These are phyloP conservation scores for Dimargaris verticillata DNA, from an alignment of 192 early-diverging fungal genomes.

Conservation along the genomic window DNA sequence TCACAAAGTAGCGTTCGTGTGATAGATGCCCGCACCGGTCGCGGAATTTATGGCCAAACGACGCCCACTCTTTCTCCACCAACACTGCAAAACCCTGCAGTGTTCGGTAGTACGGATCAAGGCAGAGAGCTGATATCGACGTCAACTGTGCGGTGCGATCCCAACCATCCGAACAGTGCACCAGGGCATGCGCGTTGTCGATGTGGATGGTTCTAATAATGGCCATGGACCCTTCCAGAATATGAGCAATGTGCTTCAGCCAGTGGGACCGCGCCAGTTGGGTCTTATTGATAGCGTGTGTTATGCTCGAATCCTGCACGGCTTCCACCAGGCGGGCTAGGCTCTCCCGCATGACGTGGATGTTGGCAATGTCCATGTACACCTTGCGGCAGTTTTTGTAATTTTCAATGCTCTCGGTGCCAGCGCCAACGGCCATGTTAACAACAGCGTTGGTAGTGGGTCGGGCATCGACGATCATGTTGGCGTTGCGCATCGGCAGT, in stretches of 20 bases:
- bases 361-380: conserved; percentile 92
- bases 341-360: conserved; percentile 92
- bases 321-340: conserved; percentile 60
- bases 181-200: conserved; percentile 64
- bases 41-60: conserved; percentile 92
- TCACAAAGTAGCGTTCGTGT: conserved; percentile 46
- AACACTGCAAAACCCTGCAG: conserved; percentile 78
- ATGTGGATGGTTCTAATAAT: conserved; percentile 71
- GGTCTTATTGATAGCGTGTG: conserved; percentile 26
- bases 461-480: conserved; percentile 91
- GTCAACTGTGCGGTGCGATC: conserved; percentile 91
- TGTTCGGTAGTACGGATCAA: conserved; percentile 94
- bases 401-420: conserved; percentile 87
- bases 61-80: conserved; percentile 95
- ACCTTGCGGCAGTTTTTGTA: conserved; percentile 75
- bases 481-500: conserved; percentile 9
- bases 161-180: conserved; percentile 99
- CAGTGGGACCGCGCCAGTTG: conserved; percentile 59
- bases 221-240: conserved; percentile 60
- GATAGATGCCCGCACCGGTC: conserved; percentile 84
- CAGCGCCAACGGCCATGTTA: conserved; percentile 82
- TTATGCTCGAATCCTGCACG: conserved; percentile 8
- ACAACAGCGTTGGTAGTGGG: conserved; percentile 88
- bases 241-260: conserved; percentile 68
- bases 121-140: conserved; percentile 71